Base-by-base conservation (phyloP, 1,284 basidiomycete genomes). In the Naganishia liquefaciens region DNA sequence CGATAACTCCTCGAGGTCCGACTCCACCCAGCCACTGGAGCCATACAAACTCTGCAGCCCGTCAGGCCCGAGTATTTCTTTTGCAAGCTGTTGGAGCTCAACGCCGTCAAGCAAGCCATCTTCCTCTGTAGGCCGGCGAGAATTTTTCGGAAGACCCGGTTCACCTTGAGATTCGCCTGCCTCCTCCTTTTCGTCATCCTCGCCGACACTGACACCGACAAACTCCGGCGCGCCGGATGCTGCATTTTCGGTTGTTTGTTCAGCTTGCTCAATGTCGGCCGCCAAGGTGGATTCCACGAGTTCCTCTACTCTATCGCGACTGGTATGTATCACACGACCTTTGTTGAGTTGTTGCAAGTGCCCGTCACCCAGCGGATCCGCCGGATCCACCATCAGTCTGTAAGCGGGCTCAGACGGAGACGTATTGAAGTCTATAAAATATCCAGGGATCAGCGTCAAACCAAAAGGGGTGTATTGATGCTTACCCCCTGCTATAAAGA, bases 381-480 rank as follows among this genome's bases (percentile, higher is more conserved):
- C 84, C 1, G 87, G 84, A 11, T 74, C 75, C 1, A 76, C 76
- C 40, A 95, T 77, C n/a, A 98, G 82, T 25, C 88, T 85, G 75
- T 99, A 98, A 0, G 87, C 86, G 2, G 89, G 83, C 74, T 96
- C 94, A 68, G 85, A 84, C 0, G 95, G 95, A 42, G 87, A 81
- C 62, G 93, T 93, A 77, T 98, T 98, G 79, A 98, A 93, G 77
- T 98, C 95, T 93, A n/a, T n/a, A 70, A 0, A 37, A n/a, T 37
- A 27, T 44, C 17, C 62, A 53, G 62, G 53, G 68, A 19, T n/a
- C n/a, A 49, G 43, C 46, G 63, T 54, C 39, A 50, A 39, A 21
- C n/a, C 39, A 9, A 57, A 64, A 15, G 54, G 50, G 25, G 44
- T 43, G 13, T 11, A 43, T 19, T 44, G 5, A 1, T 21, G 69